These are phyloP conservation scores for Sextonia rubra DNA, from an alignment of 164 flowering plant species.

Conservation along the genomic window DNA sequence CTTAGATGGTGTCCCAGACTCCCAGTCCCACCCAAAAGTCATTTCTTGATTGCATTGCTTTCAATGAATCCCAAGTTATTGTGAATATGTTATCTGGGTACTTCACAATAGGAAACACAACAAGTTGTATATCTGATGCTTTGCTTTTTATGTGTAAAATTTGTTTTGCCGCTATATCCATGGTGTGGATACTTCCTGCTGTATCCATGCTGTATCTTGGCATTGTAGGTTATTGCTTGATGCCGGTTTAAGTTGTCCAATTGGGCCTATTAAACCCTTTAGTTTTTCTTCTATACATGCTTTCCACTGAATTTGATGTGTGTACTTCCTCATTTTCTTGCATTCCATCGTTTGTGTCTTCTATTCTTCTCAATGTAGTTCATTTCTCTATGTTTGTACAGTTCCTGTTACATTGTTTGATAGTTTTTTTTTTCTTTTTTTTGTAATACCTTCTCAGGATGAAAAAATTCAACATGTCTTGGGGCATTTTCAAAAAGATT, in stretches of 20 bases:
- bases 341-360: background rate
- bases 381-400: background rate
- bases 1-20: background rate
- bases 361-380: too few relatives aligned
- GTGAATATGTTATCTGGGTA: too few relatives aligned
- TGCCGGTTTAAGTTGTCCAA: background rate
- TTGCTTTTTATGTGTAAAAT: too few relatives aligned
- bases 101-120: too few relatives aligned
- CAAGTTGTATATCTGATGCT: too few relatives aligned
- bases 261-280: background rate
- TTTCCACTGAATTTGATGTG: background rate
- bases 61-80: background rate
- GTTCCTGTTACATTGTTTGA: background rate
- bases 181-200: too few relatives aligned
- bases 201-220: too few relatives aligned
- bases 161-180: too few relatives aligned
- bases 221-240: too few relatives aligned
- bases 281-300: background rate
- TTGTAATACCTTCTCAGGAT: slow-evolving; percentile 19
- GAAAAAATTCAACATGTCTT: slow-evolving; percentile 56
- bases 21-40: background rate
- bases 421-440: slow-evolving; percentile 4
- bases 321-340: background rate
- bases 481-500: slow-evolving; percentile 82
- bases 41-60: background rate